Conservation (phyloP, 768 basidiomycete species). For the Boletus vermiculosoides region DNA sequence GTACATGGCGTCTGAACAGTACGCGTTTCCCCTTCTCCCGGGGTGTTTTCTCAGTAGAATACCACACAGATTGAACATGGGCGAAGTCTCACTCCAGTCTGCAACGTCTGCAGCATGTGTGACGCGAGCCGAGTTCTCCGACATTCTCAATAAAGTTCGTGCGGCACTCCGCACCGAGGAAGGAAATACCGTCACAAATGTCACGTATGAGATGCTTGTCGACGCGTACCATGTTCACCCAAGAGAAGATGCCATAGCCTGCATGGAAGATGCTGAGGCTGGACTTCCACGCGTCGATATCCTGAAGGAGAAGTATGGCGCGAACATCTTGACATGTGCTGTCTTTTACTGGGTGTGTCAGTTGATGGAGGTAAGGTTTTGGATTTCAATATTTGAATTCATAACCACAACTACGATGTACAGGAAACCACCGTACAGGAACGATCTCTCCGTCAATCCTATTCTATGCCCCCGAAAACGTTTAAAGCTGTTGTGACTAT, state of each 20-base stretch:
- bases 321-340: constrained; percentile 32
- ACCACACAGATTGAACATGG: constrained; percentile 22
- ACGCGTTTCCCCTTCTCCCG: constrained; percentile 1
- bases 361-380: constrained; percentile 35
- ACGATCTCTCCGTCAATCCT: constrained; percentile 14
- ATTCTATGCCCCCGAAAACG: constrained; percentile 12
- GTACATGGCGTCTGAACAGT: constrained; percentile 34
- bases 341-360: constrained; percentile 50
- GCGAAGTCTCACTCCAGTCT: constrained; percentile 30
- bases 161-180: constrained; percentile 15
- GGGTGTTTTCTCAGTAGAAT: not conserved
- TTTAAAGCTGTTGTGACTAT: constrained; percentile 21
- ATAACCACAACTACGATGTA: not conserved
- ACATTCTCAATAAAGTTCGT: constrained; percentile 24
- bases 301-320: constrained; percentile 21
- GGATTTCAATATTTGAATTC: not conserved
- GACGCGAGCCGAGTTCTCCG: constrained; percentile 17
- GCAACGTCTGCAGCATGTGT: constrained; percentile 28
- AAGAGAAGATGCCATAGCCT: constrained; percentile 25
- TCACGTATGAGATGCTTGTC: constrained; percentile 36
- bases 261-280: constrained; percentile 36
- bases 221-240: constrained; percentile 21
- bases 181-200: not conserved
- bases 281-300: constrained; percentile 13
- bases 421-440: constrained; percentile 28